These are phyloP conservation scores for Claviceps pazoutovae DNA, from an alignment of 2,329 filamentous ascomycete genomes.

Conservation along the genomic window DNA sequence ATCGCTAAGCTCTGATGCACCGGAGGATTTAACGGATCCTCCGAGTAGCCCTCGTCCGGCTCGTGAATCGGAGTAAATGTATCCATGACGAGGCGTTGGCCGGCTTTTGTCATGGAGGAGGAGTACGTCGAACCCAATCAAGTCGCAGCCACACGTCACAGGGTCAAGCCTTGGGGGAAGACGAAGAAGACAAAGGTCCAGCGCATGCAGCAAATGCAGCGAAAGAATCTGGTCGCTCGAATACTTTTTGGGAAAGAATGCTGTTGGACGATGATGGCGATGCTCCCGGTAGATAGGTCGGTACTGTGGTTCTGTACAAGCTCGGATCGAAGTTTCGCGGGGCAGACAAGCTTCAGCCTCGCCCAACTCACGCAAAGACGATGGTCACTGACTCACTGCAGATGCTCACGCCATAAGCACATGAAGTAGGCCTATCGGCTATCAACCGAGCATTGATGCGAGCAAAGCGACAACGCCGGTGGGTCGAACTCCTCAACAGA, in stretches of 20 bases:
- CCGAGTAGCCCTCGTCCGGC: slow-evolving; percentile 78
- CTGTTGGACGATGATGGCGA: neutral
- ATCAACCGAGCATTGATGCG: neutral
- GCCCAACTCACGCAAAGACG: neutral
- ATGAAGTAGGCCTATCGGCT: neutral
- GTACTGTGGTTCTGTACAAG: neutral
- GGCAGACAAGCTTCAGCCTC: neutral
- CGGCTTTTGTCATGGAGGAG: slow-evolving; percentile 15
- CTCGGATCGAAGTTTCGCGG: neutral
- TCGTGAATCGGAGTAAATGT: slow-evolving; percentile 37
- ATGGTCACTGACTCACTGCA: neutral
- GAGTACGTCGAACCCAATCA: neutral
- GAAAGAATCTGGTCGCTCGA: neutral
- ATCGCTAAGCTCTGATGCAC: slow-evolving; percentile 19
- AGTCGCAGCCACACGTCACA: neutral
- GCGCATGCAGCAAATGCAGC: neutral
- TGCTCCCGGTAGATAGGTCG: neutral
- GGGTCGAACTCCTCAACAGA: neutral
- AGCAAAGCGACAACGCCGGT: neutral
- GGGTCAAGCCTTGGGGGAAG: neutral
- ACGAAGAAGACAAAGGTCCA: neutral
- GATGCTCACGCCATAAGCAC: neutral
- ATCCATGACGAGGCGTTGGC: slow-evolving; percentile 24
- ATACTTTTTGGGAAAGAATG: neutral
- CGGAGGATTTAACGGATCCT: slow-evolving; percentile 47